Base-by-base conservation (phyloP, 2,329 filamentous ascomycete genomes). In the Onygenales sp. region DNA sequence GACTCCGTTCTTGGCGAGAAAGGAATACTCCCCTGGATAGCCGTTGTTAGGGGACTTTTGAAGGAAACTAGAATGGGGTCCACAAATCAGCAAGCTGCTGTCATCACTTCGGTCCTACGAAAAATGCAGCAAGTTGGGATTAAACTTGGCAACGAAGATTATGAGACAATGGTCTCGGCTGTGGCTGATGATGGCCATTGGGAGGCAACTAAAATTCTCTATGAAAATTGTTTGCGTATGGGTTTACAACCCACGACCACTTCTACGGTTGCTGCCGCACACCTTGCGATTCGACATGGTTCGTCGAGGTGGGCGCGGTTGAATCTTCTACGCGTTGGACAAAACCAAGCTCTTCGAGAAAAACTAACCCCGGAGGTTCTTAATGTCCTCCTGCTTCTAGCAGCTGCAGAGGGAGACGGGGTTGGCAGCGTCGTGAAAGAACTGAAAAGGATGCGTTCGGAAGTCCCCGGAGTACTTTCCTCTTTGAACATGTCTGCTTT, bases 331-430 rank as follows among this genome's bases (percentile, higher is more conserved):
- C 21, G 21, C 21, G 4, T 27, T 3, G 3, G 21, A 27, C 21
- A 27, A 27, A 17, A 76, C 79, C 51, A 65, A 72, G 1, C 71
- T 86, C 57, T 77, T 43, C 60, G 70, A 2, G 58, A 73, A 64
- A 44, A 71, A 67, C 51, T 76, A 72, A 65, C 63, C 42, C 82
- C 85, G 57, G 68, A 75, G 34, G 78, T 78, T 21, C 89, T 87
- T 83, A 85, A 93, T 63, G 77, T 84, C 10, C 74, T 88, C 10
- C 79, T 93, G 43, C 81, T 88, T 51, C 91, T 86, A 83, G 85
- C 88, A 33, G 83, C 87, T 10, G 78, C 85, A 6, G 80, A 83
- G 52, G 86, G 84, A 17, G 87, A 85, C 63, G 82, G 83, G 1
- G 80, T 86, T 1, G 82, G 88, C 66, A 83, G 88, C 64, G 77